Evolutionary conservation across 352 stramenopile species (phyloP).

Genomic region (Pythium phragmiticola): DNA sequence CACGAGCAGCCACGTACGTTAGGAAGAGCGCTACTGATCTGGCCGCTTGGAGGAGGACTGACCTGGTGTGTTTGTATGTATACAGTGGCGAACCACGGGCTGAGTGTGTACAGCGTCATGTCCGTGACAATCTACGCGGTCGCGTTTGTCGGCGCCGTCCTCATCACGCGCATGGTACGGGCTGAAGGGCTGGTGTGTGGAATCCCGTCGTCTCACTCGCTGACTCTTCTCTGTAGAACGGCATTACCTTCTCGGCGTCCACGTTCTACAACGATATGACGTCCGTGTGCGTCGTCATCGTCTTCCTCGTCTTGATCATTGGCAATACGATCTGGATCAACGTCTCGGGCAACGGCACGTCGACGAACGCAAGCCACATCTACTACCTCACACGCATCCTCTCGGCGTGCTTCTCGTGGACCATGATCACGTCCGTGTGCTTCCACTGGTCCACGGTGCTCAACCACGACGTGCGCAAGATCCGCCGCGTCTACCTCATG

Average conservation of each 20-base stretch:
- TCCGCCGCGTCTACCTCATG: constrained; percentile 52
- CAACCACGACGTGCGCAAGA: constrained; percentile 60
- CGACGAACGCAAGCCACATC: constrained; percentile 53
- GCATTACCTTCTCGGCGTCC: constrained; percentile 65
- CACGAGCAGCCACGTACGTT: constrained; percentile 58
- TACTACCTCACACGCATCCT: constrained; percentile 76
- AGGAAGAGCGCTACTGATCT: too few relatives aligned
- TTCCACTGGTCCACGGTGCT: constrained; percentile 84
- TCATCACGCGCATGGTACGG: constrained; percentile 80
- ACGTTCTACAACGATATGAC: constrained; percentile 89
- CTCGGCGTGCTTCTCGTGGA: constrained; percentile 75
- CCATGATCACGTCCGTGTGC: constrained; percentile 84
- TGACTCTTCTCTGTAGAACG: constrained; percentile 44
- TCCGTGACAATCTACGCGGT: constrained; percentile 83
- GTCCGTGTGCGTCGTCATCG: constrained; percentile 68
- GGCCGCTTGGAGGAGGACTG: not conserved
- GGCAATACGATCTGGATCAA: constrained; percentile 83
- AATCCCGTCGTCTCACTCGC: not conserved
- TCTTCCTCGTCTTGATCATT: constrained; percentile 71
- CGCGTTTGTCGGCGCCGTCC: constrained; percentile 63
- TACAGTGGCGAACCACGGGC: constrained; percentile 28
- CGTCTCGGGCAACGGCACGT: constrained; percentile 49
- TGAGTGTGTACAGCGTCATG: constrained; percentile 88
- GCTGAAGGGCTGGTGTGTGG: not conserved
- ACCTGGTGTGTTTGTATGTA: not conserved